Evolutionary conservation across 2,329 filamentous ascomycete genomes (phyloP), one percentile per base, ranked within the genome.

Genomic region (Colletotrichum coccodes): DNA sequence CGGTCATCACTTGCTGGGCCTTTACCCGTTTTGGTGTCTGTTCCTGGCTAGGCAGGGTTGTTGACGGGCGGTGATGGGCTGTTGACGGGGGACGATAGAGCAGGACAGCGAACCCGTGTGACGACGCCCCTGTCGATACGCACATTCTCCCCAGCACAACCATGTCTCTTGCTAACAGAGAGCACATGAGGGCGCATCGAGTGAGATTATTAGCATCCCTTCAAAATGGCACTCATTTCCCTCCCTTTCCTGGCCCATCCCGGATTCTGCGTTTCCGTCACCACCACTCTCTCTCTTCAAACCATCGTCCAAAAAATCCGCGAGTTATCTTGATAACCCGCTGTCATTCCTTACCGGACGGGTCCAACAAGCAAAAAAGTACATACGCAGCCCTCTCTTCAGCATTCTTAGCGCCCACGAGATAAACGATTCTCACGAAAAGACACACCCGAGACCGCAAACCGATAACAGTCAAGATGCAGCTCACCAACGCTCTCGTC

Each of bases 401-500:
- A 36, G 53, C 60, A 62, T 50, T 54, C 28, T 54, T 50, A 58
- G 44, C 42, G 50, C 36, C 52, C 47, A 65, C 65, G 65, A 68
- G 54, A 56, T 56, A 18, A 46, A 60, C 56, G 40, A 40, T 54
- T 59, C 38, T 32, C 47, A 60, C 46, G 58, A 66, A 28, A 30
- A 64, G 26, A 36, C 12, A 14, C 14, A 26, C 36, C 21, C 18
- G 42, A 57, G 32, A 46, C 40, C 21, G n/a, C 16, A 56, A 34
- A 21, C n/a, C 50, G 11, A 49, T 3, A 14, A 46, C 26, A 49
- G n/a, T n/a, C 26, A 68, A 61, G 60, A 84, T 84, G 82, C 83
- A 83, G 78, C 75, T 83, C 75, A 77, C 81, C 32, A 69, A 78
- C 26, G 74, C 81, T 62, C 70, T 78, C 49, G 53, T 82, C 63